phyloP scores from a whole-genome alignment of 164 flowering plant species.

The Vitis rotundifolia region DNA sequence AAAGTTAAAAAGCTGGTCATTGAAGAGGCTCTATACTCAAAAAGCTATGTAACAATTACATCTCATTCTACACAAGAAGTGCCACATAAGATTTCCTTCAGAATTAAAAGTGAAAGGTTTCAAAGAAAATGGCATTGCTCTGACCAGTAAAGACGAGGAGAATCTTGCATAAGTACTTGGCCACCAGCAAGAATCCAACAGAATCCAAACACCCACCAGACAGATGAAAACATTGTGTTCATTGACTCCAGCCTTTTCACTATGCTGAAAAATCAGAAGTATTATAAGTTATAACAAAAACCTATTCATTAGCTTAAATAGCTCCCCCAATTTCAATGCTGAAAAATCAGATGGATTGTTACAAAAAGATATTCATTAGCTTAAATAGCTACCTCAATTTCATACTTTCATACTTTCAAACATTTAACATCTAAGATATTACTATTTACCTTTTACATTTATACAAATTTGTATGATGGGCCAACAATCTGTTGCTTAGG shows the following conservation, averaged over 20 bases:
- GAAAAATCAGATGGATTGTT: not conserved
- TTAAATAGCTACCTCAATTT: too few species aligned
- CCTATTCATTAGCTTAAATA: not conserved
- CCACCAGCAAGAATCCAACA: conserved; percentile 74
- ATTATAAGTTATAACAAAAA: conserved; percentile 3
- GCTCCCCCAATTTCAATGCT: not conserved
- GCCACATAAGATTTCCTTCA: too few species aligned
- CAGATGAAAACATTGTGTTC: conserved; percentile 52
- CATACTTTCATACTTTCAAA: not conserved
- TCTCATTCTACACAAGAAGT: too few species aligned
- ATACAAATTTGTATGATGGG: not conserved
- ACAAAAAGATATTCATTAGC: too few species aligned
- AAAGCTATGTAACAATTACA: too few species aligned
- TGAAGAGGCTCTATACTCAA: too few species aligned
- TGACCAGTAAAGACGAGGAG: conserved; percentile 79
- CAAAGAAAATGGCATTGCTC: conserved; percentile 5
- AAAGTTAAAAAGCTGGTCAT: too few species aligned
- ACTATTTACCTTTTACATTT: not conserved
- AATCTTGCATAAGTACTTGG: conserved; percentile 60
- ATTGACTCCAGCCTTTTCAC: conserved; percentile 51
- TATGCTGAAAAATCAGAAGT: conserved; percentile 28
- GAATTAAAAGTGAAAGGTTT: not conserved
- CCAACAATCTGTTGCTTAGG: not conserved
- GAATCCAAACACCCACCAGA: conserved; percentile 82
- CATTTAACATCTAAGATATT: not conserved